Evolutionary conservation across 2,329 filamentous ascomycete species (phyloP), one percentile per base, ranked within the genome.

Genomic region (Bipolaris zeicola): DNA sequence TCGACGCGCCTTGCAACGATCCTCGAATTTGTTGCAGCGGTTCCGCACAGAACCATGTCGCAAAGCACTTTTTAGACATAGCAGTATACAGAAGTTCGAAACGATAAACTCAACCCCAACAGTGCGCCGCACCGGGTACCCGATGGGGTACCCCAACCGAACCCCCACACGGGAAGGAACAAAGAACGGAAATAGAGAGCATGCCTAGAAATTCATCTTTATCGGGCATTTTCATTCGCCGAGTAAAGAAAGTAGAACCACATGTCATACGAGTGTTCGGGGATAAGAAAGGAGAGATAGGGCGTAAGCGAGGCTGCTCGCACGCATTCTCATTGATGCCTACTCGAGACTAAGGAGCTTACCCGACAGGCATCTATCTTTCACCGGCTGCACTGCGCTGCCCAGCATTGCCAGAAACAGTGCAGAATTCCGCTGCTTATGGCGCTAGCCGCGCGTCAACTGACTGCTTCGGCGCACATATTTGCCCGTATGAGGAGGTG

Each of bases 181-280:
- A 28, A 28, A 28, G 26, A 28, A 28, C 26, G 83, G 49, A 66
- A 73, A 14, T 74, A 74, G 52, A 67, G 66, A n/a, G 69, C 79
- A 1, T 81, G 77, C 47, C 61, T 86, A 55, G 78, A 81, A 50
- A 77, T 75, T 0, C 86, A 85, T 68, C 82, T 82, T 1, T 83
- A 82, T 2, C 83, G 83, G 0, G 83, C 83, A 1, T 82, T 86
- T 62, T 77, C 80, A 0, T 87, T 87, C 62, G 74, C 80, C 0
- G 83, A 87, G 63, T 7, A 7, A 80, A 84, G 61, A 76, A 7
- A 37, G 7, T 18, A 28, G 26, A 4, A 37, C n/a, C 7, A 22
- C 6, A n/a, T 7, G 24, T 8, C 31, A 44, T 16, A 18, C 26
- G 8, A 18, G 24, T n/a, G 42, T n/a, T 20, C n/a, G 8, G 8